A percentile compares a stretch with the other conserved stretches of the same genome.
Evolutionary conservation across 2,329 filamentous ascomycete species (phyloP).

Genomic region (Coniochaeta sp.): DNA sequence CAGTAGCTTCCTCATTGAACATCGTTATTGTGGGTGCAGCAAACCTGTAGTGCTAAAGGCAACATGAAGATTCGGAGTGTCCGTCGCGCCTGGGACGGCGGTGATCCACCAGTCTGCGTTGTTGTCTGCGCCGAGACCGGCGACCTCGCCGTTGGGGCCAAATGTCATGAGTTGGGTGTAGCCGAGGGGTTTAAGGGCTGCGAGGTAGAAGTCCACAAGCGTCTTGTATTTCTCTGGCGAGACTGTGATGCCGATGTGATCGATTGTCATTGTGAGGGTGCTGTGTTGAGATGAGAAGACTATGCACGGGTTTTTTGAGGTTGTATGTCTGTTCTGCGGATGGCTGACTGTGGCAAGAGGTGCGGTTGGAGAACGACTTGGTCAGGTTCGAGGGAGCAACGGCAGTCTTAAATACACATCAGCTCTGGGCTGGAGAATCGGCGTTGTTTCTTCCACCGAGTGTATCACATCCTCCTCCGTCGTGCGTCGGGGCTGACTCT

Average conservation of each 20-base stretch:
- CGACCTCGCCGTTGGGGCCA: conserved; percentile 14
- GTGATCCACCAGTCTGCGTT: conserved; percentile 23
- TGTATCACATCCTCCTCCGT: background rate
- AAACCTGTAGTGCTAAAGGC: background rate
- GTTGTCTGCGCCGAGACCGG: conserved; percentile 17
- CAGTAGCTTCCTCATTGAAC: background rate
- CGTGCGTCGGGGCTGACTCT: background rate
- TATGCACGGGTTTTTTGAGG: too few species aligned
- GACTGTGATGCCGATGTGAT: conserved; percentile 24
- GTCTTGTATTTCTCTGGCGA: conserved; percentile 19
- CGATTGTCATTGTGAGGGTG: conserved; percentile 22
- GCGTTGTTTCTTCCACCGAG: background rate
- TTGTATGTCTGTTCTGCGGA: background rate
- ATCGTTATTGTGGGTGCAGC: background rate
- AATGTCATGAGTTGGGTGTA: conserved; percentile 21
- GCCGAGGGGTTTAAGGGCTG: conserved; percentile 25
- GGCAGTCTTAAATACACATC: background rate
- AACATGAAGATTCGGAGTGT: conserved; percentile 12
- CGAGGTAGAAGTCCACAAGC: conserved; percentile 24
- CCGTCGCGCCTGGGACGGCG: conserved; percentile 5
- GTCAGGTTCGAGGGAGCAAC: background rate
- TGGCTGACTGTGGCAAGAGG: background rate
- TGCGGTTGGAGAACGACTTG: too few species aligned
- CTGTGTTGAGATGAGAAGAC: background rate
- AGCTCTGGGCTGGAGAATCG: background rate